Evolutionary conservation across 495 filamentous ascomycete genomes (phyloP).

Genomic region (Chaetomium cochliodes): DNA sequence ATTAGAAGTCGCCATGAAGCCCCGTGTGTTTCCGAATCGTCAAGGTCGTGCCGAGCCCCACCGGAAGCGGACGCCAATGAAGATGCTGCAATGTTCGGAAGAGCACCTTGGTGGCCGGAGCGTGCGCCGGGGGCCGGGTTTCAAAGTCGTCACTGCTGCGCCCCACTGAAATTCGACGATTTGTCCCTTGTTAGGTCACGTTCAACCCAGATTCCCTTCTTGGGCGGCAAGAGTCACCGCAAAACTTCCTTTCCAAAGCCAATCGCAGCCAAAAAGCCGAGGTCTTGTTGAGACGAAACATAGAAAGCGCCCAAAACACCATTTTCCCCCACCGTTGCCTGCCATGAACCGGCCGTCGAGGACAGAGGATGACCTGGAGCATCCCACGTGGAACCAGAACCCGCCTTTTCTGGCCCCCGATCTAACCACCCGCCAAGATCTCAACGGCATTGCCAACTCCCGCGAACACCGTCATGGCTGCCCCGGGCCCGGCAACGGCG

Average conservation of each 20-base stretch:
- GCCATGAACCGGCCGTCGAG: constrained; percentile 65
- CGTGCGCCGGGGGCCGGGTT: not conserved
- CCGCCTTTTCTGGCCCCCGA: constrained; percentile 56
- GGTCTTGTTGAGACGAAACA: not conserved
- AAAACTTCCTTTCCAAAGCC: too few species aligned
- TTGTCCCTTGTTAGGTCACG: constrained; percentile 14
- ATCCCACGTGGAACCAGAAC: constrained; percentile 61
- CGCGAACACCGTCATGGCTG: constrained; percentile 28
- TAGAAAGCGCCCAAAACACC: not conserved
- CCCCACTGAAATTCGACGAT: not conserved
- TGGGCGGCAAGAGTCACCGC: not conserved
- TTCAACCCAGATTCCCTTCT: constrained; percentile 1
- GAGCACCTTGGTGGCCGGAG: constrained; percentile 2
- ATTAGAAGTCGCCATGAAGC: not conserved
- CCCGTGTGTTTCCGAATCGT: not conserved
- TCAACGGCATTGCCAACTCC: constrained; percentile 55
- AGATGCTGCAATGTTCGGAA: not conserved
- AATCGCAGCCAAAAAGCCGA: not conserved
- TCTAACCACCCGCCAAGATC: constrained; percentile 60
- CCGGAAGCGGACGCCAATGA: not conserved
- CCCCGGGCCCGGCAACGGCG: constrained; percentile 9
- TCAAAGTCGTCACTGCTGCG: constrained; percentile 7
- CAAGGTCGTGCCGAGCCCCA: not conserved
- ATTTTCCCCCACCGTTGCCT: not conserved
- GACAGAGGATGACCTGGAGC: constrained; percentile 56